These are phyloP conservation scores for Zalerion maritima DNA, from an alignment of 495 filamentous ascomycete species.

Conservation along the genomic window DNA sequence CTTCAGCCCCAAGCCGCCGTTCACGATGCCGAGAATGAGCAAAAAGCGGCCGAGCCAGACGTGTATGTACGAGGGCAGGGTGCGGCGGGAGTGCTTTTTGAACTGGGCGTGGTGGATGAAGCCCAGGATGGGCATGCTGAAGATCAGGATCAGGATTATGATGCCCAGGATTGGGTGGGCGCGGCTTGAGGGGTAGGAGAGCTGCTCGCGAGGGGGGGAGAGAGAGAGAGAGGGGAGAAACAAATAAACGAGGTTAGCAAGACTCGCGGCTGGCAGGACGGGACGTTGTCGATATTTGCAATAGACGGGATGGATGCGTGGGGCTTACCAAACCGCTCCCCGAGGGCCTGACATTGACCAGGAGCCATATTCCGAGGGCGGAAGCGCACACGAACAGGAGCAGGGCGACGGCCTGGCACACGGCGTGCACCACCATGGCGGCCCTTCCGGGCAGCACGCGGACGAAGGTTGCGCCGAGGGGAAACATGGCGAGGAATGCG, in stretches of 20 bases:
- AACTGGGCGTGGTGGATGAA: constrained; percentile 46
- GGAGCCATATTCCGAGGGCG: constrained; percentile 41
- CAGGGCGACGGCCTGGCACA: constrained; percentile 38
- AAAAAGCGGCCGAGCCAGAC: constrained; percentile 50
- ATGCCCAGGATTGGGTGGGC: constrained; percentile 44
- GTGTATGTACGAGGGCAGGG: constrained; percentile 40
- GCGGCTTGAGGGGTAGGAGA: constrained; percentile 13
- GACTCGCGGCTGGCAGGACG: no score
- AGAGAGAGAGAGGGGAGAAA: neutral
- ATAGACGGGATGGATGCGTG: neutral
- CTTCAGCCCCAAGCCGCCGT: constrained; percentile 49
- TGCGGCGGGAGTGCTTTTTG: constrained; percentile 28
- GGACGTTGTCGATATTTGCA: neutral
- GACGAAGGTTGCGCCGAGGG: constrained; percentile 38
- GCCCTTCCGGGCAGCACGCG: constrained; percentile 27
- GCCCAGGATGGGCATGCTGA: constrained; percentile 48
- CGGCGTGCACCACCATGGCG: constrained; percentile 33
- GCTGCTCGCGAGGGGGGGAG: constrained; percentile 3
- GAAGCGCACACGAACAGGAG: constrained; percentile 36
- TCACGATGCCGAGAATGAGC: constrained; percentile 50
- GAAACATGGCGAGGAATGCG: constrained; percentile 38
- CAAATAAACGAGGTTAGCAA: no score
- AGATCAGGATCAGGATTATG: constrained; percentile 34
- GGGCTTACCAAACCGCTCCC: constrained; percentile 16
- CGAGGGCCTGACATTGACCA: constrained; percentile 15